A percentile compares a stretch with the other conserved stretches of the same genome.
Conservation (phyloP, 2,329 filamentous ascomycete species). For the Knoxdaviesia capensis region DNA sequence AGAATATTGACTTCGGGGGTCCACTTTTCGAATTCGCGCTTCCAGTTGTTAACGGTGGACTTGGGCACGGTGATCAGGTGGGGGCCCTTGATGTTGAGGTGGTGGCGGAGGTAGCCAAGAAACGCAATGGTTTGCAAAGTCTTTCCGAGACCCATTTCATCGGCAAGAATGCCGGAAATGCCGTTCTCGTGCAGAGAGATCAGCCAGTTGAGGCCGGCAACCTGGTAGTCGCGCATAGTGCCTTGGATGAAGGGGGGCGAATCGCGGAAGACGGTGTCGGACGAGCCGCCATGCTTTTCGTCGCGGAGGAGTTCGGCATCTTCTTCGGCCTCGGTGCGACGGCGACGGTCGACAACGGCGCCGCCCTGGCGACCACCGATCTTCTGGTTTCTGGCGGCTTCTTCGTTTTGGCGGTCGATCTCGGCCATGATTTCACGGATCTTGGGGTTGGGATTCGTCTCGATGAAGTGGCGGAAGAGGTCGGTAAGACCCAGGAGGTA, state of each 20-base stretch:
- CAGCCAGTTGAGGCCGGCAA: constrained; percentile 91
- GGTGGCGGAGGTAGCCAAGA: constrained; percentile 79
- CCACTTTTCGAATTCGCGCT: constrained; percentile 83
- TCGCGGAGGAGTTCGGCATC: constrained; percentile 78
- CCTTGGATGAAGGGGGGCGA: constrained; percentile 81
- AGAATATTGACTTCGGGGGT: constrained; percentile 90
- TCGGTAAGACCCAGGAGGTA: constrained; percentile 92
- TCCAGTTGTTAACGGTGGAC: constrained; percentile 96
- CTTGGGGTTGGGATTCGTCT: constrained; percentile 86
- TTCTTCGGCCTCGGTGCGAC: constrained; percentile 92
- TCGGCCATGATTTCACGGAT: constrained; percentile 87
- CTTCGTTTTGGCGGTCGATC: constrained; percentile 82
- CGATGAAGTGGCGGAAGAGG: constrained; percentile 96
- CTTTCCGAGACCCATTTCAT: constrained; percentile 98
- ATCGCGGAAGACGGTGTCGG: constrained; percentile 81
- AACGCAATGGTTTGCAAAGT: constrained; percentile 96
- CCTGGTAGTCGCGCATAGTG: constrained; percentile 88
- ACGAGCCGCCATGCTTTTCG: constrained; percentile 70
- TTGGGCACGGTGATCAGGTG: constrained; percentile 89
- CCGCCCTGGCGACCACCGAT: constrained; percentile 65
- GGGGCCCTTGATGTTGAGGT: constrained; percentile 74
- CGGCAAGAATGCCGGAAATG: constrained; percentile 91
- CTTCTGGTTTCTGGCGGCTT: constrained; percentile 51
- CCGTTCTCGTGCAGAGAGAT: constrained; percentile 96
- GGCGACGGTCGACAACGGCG: constrained; percentile 54